A percentile compares a stretch with the other conserved stretches of the same genome.
These are phyloP conservation scores for Aspergillus carlsbadensis DNA, from an alignment of 495 filamentous ascomycete species.

Conservation along the genomic window DNA sequence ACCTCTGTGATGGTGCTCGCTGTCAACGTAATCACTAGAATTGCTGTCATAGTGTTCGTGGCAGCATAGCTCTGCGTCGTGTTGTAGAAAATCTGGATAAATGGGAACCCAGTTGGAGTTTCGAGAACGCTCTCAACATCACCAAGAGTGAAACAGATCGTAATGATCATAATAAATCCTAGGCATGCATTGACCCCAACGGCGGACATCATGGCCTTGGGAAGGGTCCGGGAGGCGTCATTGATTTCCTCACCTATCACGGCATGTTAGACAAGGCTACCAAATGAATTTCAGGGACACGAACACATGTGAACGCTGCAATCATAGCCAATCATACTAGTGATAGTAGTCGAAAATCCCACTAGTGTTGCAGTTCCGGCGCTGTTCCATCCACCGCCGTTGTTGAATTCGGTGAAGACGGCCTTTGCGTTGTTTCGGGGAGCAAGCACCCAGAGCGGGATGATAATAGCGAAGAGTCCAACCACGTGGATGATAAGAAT, in stretches of 20 bases:
- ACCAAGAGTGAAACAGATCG: conserved; percentile 53
- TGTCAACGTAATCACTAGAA: conserved; percentile 49
- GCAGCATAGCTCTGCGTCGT: conserved; percentile 43
- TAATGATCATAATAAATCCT: conserved; percentile 53
- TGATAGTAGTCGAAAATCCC: conserved; percentile 52
- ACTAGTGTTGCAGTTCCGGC: conserved; percentile 54
- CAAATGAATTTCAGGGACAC: conserved; percentile 1
- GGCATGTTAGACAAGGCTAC: background rate
- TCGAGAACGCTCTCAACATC: conserved; percentile 43
- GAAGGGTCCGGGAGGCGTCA: conserved; percentile 54
- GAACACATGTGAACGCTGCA: conserved; percentile 57
- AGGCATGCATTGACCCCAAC: conserved; percentile 49
- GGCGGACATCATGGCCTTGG: conserved; percentile 52
- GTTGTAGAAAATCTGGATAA: conserved; percentile 55
- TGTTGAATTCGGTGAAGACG: conserved; percentile 54
- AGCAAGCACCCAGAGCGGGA: conserved; percentile 55
- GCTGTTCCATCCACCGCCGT: conserved; percentile 56
- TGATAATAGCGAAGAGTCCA: conserved; percentile 61
- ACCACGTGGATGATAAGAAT: conserved; percentile 61
- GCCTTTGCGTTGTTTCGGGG: conserved; percentile 42
- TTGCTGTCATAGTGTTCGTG: conserved; percentile 48
- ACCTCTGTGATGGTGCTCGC: conserved; percentile 53
- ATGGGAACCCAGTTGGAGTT: conserved; percentile 46
- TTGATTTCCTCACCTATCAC: conserved; percentile 53
- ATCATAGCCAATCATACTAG: conserved; percentile 55